phyloP scores from a whole-genome alignment of 2,329 filamentous ascomycete genomes.

The Colletotrichum higginsianum region DNA sequence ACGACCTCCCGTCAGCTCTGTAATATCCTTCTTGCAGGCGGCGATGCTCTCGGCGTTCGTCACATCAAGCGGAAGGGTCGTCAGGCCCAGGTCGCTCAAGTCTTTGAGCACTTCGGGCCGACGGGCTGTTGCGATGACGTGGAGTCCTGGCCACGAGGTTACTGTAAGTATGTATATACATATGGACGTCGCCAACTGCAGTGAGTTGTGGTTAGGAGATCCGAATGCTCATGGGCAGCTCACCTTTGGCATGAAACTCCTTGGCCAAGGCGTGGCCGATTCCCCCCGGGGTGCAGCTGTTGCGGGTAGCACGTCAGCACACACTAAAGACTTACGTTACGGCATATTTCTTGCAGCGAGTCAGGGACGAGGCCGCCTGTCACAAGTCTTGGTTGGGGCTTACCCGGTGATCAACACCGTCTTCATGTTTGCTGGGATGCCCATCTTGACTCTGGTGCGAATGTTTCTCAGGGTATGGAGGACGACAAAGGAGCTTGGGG shows the following conservation, averaged over 20 bases:
- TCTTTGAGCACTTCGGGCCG: slow-evolving; percentile 62
- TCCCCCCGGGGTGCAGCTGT: slow-evolving; percentile 72
- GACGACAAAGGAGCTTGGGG: background rate
- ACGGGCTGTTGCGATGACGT: slow-evolving; percentile 72
- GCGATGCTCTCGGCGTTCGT: slow-evolving; percentile 66
- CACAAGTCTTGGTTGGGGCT: slow-evolving; percentile 28
- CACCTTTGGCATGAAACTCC: slow-evolving; percentile 68
- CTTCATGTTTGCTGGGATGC: slow-evolving; percentile 50
- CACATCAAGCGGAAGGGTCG: slow-evolving; percentile 67
- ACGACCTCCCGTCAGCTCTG: slow-evolving; percentile 64
- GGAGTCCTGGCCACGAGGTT: slow-evolving; percentile 55
- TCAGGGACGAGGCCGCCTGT: background rate
- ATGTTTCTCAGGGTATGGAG: background rate
- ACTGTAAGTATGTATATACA: background rate
- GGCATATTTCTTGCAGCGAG: background rate
- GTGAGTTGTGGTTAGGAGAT: background rate
- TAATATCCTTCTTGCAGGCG: slow-evolving; percentile 62
- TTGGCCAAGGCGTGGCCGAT: slow-evolving; percentile 69
- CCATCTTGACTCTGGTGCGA: slow-evolving; percentile 6
- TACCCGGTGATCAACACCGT: slow-evolving; percentile 67
- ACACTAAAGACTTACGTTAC: slow-evolving; percentile 17
- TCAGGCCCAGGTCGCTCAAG: slow-evolving; percentile 63
- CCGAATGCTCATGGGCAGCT: slow-evolving; percentile 12
- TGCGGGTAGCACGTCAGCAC: slow-evolving; percentile 45
- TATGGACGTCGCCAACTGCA: background rate